Evolutionary conservation across 2,329 filamentous ascomycete species (phyloP).

Genomic region (Aspergillus hiratsukae): DNA sequence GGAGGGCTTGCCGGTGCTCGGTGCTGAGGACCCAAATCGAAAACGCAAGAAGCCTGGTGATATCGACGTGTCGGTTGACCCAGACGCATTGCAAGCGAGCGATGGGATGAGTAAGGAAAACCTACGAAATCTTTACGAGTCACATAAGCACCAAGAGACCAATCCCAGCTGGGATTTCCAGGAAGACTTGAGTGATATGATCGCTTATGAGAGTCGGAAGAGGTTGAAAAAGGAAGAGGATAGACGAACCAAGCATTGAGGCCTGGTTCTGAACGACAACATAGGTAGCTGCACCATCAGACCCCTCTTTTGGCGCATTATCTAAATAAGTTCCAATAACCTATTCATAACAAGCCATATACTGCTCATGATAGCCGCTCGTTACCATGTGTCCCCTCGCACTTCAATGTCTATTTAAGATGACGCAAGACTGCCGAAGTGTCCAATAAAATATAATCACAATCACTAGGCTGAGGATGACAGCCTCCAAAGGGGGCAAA

Average conservation of each 20-base stretch:
- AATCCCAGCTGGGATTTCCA: conserved; percentile 72
- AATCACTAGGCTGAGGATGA: too few species aligned
- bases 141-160: conserved; percentile 59
- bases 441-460: too few species aligned
- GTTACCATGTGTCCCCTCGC: too few species aligned
- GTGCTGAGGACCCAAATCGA: conserved; percentile 68
- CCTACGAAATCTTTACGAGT: conserved; percentile 74
- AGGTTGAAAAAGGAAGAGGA: conserved; percentile 84
- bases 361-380: not conserved
- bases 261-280: not conserved
- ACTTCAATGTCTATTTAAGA: too few species aligned
- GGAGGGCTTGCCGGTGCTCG: conserved; percentile 66
- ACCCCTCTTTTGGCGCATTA: not conserved
- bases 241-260: conserved; percentile 56
- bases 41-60: conserved; percentile 97
- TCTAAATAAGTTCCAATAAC: not conserved
- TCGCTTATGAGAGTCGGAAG: conserved; percentile 88
- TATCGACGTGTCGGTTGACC: conserved; percentile 85
- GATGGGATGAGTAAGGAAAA: conserved; percentile 83
- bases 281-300: not conserved
- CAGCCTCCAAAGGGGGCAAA: too few species aligned
- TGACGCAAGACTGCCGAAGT: too few species aligned
- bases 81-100: conserved; percentile 69
- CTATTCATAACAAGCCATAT: not conserved
- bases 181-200: conserved; percentile 93